Base-by-base conservation (phyloP, 2,329 filamentous ascomycete genomes). In the Neocucurbitaria cava region DNA sequence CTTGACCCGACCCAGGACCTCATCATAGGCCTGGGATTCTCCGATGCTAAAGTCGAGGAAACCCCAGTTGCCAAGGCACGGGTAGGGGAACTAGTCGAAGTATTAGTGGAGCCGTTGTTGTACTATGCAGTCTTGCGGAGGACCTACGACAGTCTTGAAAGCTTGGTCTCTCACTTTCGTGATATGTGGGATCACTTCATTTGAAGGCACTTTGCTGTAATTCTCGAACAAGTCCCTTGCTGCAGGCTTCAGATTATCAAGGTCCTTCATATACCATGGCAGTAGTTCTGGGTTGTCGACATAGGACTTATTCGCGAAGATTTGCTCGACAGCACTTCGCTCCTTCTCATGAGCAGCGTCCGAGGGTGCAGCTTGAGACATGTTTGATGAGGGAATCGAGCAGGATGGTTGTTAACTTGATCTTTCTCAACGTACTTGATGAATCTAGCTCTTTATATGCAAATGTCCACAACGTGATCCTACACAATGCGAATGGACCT, bases 181-280 rank as follows among this genome's bases (percentile, higher is more conserved):
- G 39, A 78, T 70, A 50, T 79, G 77, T 15, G 66, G n/a, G 10
- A 70, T 60, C 8, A 79, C 68, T 13, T 75, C 58, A 23, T 68
- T 68, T 1, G 71, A 39, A 2, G 73, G 66, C 2, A 79, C 64
- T 21, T 71, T 70, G 61, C 73, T 75, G 60, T 78, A 79, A 8
- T 62, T 70, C 51, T 78, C 74, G 15, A 79, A 69, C 13, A 79
- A 54, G 7, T 75, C 61, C 30, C 66, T 59, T 2, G 74, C 69
- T 15, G 57, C 61, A 11, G 69, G 64, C 23, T 64, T 62, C 2
- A 77, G 55, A 11, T 73, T 60, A 15, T 61, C 55, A 4, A 73
- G 35, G 5, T 74, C 63, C n/a, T 65, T 65, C n/a, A 59, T 58
- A 40, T 68, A 74, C 71, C 69, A 76, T 4, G 68, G 67, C n/a